Evolutionary conservation across 495 filamentous ascomycete genomes (phyloP), one percentile per base, ranked within the genome.

Genomic region (Xylaria longipes): DNA sequence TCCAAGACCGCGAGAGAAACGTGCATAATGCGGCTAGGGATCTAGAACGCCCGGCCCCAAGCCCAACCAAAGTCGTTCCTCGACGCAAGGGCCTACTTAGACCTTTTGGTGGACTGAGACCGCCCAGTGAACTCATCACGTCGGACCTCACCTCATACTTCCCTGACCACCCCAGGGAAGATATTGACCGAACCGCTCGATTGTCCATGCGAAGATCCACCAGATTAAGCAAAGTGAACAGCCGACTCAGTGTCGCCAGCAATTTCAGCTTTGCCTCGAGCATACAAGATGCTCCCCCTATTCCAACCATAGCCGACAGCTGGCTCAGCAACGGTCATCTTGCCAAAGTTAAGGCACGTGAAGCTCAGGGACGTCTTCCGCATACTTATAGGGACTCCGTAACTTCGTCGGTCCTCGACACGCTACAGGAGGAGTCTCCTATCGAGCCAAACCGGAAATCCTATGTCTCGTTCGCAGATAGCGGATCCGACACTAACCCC

Each of bases 81-180:
- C 89, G 77, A 87, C 91, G 82, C 79, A 95, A 77, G 86, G 90
- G 73, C 83, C 84, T 78, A 12, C 77, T 89, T 25, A 82, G 86
- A 63, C 86, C 85, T 68, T 97, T 98, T 85, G 94, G 97, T 76
- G 96, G 97, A 63, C 89, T 94, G 69, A 85, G 96, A 76, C 96
- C 96, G 22, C 97, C 97, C 3, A 97, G 94, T 80, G 97, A 98
- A 83, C 87, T 99, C 83, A 98, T 99, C 77, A 96, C 95, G 58
- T 94, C 94, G 35, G 96, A 99, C 78, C 86, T 98, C 50, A 92
- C 92, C 15, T 95, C 95, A 8, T 99, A 98, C 83, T 99, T 99
- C 87, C 96, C 96, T 2, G 95, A 97, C 74, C 94, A 97, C 77
- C 91, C 93, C 46, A 89, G 92, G 64, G 94, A 97, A 78, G 93